Conservation (phyloP, 2,329 filamentous ascomycete genomes). For the Juglanconis juglandina region DNA sequence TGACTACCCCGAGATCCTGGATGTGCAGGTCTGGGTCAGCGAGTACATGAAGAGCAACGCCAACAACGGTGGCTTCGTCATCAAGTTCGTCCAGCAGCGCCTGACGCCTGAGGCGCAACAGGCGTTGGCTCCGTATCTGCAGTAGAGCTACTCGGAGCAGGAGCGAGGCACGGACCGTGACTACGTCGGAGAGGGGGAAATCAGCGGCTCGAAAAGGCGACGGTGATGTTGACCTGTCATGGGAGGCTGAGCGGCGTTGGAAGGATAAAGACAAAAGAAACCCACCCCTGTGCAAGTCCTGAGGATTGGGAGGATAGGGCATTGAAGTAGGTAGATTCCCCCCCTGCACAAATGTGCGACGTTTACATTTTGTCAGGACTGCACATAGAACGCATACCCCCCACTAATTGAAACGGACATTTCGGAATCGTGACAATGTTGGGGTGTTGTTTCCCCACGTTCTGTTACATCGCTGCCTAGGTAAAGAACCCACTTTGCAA, state of each 20-base stretch:
- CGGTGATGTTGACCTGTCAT: not conserved
- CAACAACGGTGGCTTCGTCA: constrained; percentile 68
- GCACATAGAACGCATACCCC: constrained; percentile 7
- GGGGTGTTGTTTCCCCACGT: not conserved
- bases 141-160: constrained; percentile 24
- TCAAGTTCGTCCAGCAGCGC: constrained; percentile 67
- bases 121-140: constrained; percentile 50
- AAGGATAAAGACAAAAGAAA: not conserved
- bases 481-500: too few species aligned
- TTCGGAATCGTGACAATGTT: not conserved
- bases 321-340: not conserved
- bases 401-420: not conserved
- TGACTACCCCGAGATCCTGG: constrained; percentile 79
- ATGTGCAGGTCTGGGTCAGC: constrained; percentile 82
- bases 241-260: not conserved
- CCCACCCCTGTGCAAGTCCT: not conserved
- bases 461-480: too few species aligned
- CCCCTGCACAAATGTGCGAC: not conserved
- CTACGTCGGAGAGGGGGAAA: not conserved
- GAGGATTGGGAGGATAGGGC: not conserved
- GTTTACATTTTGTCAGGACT: not conserved
- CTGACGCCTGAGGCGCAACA: constrained; percentile 59
- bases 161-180: not conserved
- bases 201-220: not conserved
- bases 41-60: constrained; percentile 74